phyloP scores from a whole-genome alignment of 73 alveolate genomes.

The Paramecium octaurelia region DNA sequence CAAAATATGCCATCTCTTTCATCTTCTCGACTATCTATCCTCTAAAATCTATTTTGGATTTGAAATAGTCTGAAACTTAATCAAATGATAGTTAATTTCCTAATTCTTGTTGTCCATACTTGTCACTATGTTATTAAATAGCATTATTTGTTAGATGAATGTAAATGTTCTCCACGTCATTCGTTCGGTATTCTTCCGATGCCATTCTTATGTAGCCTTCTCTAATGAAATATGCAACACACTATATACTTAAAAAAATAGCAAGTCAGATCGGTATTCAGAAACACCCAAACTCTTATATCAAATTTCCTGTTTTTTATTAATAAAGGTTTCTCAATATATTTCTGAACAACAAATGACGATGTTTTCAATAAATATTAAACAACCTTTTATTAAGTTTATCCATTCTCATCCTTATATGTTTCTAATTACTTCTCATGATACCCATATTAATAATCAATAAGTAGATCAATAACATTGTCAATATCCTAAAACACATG shows the following conservation, averaged over 20 bases:
- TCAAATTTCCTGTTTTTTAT: conserved; percentile 84
- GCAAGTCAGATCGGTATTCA: conserved; percentile 43
- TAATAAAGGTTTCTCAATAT: conserved; percentile 87
- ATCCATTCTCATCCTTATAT: conserved; percentile 34
- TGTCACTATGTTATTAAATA: conserved; percentile 70
- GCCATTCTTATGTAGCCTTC: conserved; percentile 89
- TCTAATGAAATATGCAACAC: background rate
- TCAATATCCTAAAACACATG: conserved; percentile 79
- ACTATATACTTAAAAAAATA: conserved; percentile 51
- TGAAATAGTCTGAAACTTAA: conserved; percentile 64
- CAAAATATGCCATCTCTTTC: conserved; percentile 40
- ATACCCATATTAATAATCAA: conserved; percentile 54
- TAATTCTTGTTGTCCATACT: conserved; percentile 81
- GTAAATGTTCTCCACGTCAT: conserved; percentile 67
- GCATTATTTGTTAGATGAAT: conserved; percentile 88
- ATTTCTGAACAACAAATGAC: conserved; percentile 57
- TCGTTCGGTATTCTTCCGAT: conserved; percentile 61
- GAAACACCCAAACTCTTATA: conserved; percentile 91
- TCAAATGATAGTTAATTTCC: conserved; percentile 79
- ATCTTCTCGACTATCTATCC: conserved; percentile 20
- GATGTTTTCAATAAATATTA: conserved; percentile 40
- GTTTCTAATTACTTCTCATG: conserved; percentile 14
- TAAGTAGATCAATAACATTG: conserved; percentile 57
- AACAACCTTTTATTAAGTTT: background rate
- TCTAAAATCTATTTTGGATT: conserved; percentile 35